These are phyloP conservation scores for Tremellales sp. DNA, from an alignment of 1,284 basidiomycete species.

Conservation along the genomic window DNA sequence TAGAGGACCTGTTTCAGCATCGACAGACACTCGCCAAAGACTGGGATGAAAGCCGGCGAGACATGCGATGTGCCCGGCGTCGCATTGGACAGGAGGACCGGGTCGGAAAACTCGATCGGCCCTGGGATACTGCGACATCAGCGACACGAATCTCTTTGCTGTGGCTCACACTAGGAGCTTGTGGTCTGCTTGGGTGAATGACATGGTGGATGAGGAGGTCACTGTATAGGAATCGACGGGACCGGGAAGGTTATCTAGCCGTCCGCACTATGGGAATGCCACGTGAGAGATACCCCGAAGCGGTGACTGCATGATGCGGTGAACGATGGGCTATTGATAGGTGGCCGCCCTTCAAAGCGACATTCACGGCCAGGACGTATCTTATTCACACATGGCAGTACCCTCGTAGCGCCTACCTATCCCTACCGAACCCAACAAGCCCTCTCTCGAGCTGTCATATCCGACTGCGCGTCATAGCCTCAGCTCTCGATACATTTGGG, in stretches of 20 bases:
- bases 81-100: conserved; percentile 52
- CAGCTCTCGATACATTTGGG: too few relatives aligned
- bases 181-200: conserved; percentile 42
- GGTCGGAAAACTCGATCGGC: conserved; percentile 47
- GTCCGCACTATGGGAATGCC: too few relatives aligned
- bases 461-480: too few relatives aligned
- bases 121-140: conserved; percentile 44
- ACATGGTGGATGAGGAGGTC: not conserved
- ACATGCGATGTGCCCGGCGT: conserved; percentile 79
- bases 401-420: too few relatives aligned
- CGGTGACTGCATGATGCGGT: too few relatives aligned
- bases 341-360: too few relatives aligned
- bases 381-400: too few relatives aligned
- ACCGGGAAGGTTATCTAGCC: not conserved
- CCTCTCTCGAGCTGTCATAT: too few relatives aligned
- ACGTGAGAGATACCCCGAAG: too few relatives aligned
- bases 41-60: conserved; percentile 81
- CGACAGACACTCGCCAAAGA: conserved; percentile 85
- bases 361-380: too few relatives aligned
- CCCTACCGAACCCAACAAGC: too few relatives aligned
- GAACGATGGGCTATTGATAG: too few relatives aligned
- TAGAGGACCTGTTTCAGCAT: conserved; percentile 78
- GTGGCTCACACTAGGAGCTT: conserved; percentile 46
- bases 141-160: not conserved
- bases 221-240: not conserved